A percentile compares a stretch with the other conserved stretches of the same genome.
phyloP scores from a whole-genome alignment of 192 early-diverging fungal genomes.

The Pilobolus umbonatus region DNA sequence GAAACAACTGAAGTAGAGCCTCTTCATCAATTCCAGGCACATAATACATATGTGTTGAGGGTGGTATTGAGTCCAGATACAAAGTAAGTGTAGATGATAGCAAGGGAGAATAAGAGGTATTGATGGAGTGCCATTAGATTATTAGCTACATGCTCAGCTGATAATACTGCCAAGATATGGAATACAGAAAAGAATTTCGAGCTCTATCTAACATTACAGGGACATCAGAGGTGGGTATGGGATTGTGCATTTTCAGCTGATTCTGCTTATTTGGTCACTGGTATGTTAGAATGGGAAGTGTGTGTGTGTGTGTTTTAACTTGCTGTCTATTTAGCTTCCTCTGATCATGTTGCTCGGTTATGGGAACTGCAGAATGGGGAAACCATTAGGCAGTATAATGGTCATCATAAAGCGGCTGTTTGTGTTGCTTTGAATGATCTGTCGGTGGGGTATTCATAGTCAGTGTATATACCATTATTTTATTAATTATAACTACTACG shows the following conservation, averaged over 20 bases:
- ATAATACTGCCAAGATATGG: slow-evolving; percentile 86
- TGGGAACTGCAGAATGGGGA: slow-evolving; percentile 79
- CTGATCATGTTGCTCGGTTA: slow-evolving; percentile 75
- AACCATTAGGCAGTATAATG: slow-evolving; percentile 82
- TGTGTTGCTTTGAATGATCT: slow-evolving; percentile 84
- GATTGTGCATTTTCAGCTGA: slow-evolving; percentile 89
- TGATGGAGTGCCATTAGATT: slow-evolving; percentile 32
- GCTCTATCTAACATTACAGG: slow-evolving; percentile 69
- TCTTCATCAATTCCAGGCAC: slow-evolving; percentile 65
- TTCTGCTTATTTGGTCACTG: slow-evolving; percentile 86
- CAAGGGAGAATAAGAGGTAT: background rate
- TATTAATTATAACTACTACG: background rate
- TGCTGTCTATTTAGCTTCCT: slow-evolving; percentile 51
- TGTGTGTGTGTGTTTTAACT: no score
- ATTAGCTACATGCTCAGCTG: slow-evolving; percentile 83
- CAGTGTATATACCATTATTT: background rate
- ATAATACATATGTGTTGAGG: slow-evolving; percentile 79
- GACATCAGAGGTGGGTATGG: slow-evolving; percentile 90
- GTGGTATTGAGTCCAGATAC: slow-evolving; percentile 81
- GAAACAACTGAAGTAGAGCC: slow-evolving; percentile 61
- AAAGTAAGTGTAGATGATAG: slow-evolving; percentile 43
- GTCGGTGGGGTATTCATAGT: slow-evolving; percentile 36
- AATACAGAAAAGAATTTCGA: slow-evolving; percentile 56
- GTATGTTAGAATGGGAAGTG: slow-evolving; percentile 15
- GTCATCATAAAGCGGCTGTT: slow-evolving; percentile 85